phyloP scores from a whole-genome alignment of 805 yeast species.

The Pichia kluyveri region DNA sequence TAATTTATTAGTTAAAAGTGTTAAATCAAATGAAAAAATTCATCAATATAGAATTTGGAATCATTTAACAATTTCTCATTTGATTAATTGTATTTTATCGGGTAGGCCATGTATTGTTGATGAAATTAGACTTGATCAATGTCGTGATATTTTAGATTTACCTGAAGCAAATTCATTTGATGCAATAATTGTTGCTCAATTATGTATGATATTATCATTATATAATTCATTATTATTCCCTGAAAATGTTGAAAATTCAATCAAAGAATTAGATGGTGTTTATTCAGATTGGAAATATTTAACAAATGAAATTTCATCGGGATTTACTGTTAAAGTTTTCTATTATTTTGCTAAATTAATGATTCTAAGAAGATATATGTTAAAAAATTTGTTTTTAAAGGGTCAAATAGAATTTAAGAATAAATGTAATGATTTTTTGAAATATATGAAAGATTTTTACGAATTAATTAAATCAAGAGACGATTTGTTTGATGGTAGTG shows the following conservation, averaged over 20 bases:
- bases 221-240: conserved; percentile 47
- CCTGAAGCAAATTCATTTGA: conserved; percentile 62
- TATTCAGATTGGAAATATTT: conserved; percentile 21
- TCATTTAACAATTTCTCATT: conserved; percentile 56
- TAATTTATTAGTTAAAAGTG: conserved; percentile 18
- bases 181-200: conserved; percentile 67
- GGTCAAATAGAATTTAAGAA: not conserved
- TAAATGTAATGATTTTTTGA: conserved; percentile 1
- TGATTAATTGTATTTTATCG: conserved; percentile 51
- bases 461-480: not conserved
- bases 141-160: conserved; percentile 48
- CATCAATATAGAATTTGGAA: conserved; percentile 59
- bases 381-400: conserved; percentile 7
- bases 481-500: not conserved
- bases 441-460: not conserved
- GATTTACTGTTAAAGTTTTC: conserved; percentile 8
- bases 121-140: conserved; percentile 47
- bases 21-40: conserved; percentile 17
- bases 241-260: conserved; percentile 16
- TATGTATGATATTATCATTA: conserved; percentile 46
- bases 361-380: conserved; percentile 17
- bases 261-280: conserved; percentile 17
- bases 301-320: conserved; percentile 14
- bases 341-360: conserved; percentile 17
- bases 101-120: conserved; percentile 65